Evolutionary conservation across 768 basidiomycete species (phyloP), one percentile per base, ranked within the genome.

Genomic region (Ephemerocybe angulata): DNA sequence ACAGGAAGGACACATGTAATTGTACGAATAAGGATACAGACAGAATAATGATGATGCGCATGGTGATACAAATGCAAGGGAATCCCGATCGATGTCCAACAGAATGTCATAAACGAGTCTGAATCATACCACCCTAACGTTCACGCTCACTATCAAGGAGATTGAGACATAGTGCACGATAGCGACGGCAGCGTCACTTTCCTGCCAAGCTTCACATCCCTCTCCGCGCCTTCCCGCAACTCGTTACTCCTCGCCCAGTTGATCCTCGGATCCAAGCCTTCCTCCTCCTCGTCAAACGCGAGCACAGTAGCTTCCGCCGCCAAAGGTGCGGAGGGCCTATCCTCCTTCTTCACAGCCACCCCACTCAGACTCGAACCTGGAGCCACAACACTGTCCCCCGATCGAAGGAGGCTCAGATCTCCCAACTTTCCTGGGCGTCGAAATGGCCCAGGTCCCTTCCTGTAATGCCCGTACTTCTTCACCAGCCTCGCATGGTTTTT

Each of bases 211-310:
- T 57, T 53, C 29, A 72, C 22, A 48, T 70, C 72, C 12, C 55
- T 55, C 57, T 65, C 61, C 31, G 73, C 44, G 10, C 59, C 63
- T 28, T 72, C 68, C 24, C 61, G 67, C 35, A 76, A 55, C 56
- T 63, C 50, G 53, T 64, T 60, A 40, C 70, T 76, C 28, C 73
- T 63, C 50, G 74, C 62, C 72, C 70, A 72, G 53, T 76, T 67
- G 64, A 75, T 62, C 3, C 7, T 21, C 19, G 7, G n/a, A 4
- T 63, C 65, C n/a, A n/a, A n/a, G 4, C 56, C 59, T 50, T 72
- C 62, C n/a, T 64, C 67, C 13, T 66, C 64, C 33, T 68, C 67
- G 33, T 64, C 63, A 50, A 69, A 68, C 38, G 38, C 15, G 7
- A 17, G 6, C 5, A 41, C 21, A 13, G 17, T 41, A n/a, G 15